phyloP scores from a whole-genome alignment of 2,329 filamentous ascomycete genomes.

The Xylariales sp. region DNA sequence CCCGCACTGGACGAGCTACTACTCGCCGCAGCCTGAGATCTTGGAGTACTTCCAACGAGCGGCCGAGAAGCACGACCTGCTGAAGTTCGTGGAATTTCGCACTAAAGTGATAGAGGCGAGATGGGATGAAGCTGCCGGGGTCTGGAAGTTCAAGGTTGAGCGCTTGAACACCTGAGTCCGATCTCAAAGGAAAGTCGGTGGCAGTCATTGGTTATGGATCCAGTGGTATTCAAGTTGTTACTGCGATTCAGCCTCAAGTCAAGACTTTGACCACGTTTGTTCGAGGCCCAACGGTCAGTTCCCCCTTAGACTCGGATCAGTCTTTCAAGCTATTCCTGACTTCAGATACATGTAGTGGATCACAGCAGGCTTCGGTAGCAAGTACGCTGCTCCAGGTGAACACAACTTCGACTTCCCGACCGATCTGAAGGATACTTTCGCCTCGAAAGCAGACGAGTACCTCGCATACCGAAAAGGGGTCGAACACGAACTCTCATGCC shows the following conservation, averaged over 20 bases:
- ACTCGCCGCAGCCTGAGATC: not conserved
- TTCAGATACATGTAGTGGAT: not conserved
- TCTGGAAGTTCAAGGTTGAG: slow-evolving; percentile 24
- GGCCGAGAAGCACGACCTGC: not conserved
- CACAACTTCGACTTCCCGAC: not conserved
- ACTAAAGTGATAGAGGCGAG: slow-evolving; percentile 18
- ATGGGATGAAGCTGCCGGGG: slow-evolving; percentile 24
- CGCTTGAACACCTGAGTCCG: not conserved
- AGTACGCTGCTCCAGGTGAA: not conserved
- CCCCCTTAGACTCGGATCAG: not conserved
- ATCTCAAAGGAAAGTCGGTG: not conserved
- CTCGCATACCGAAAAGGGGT: not conserved
- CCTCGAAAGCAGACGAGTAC: not conserved
- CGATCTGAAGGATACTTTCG: not conserved
- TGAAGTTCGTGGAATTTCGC: not conserved
- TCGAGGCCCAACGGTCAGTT: not conserved
- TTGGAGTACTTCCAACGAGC: not conserved
- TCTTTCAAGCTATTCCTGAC: not conserved
- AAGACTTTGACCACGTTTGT: not conserved
- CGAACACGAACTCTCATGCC: not conserved
- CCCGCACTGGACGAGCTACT: not conserved
- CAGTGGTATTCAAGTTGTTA: not conserved
- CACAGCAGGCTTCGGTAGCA: not conserved
- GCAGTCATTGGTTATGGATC: not conserved
- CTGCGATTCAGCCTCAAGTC: not conserved